These are phyloP conservation scores for Penicillium canariense DNA, from an alignment of 495 filamentous ascomycete genomes.

Conservation along the genomic window DNA sequence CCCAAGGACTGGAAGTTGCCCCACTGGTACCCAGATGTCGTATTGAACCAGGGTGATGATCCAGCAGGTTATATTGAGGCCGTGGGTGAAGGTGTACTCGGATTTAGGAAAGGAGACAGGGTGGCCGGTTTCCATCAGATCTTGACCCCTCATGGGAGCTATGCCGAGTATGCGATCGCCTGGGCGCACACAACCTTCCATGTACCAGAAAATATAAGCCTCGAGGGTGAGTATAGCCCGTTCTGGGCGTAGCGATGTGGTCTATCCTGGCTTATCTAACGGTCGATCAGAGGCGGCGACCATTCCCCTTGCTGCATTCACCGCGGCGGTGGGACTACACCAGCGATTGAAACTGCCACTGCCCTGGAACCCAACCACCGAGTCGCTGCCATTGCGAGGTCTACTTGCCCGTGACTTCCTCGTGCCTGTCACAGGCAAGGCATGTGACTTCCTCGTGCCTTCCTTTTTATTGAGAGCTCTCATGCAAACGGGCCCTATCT, in stretches of 20 bases:
- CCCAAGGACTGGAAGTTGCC: slow-evolving; percentile 77
- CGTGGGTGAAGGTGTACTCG: slow-evolving; percentile 57
- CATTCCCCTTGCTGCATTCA: slow-evolving; percentile 73
- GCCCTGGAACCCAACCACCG: slow-evolving; percentile 55
- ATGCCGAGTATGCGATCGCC: slow-evolving; percentile 68
- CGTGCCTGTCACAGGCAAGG: too few species aligned
- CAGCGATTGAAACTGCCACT: slow-evolving; percentile 56
- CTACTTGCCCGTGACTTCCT: too few species aligned
- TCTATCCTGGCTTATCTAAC: not conserved
- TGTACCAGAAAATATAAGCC: slow-evolving; percentile 41
- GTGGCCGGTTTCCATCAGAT: slow-evolving; percentile 70
- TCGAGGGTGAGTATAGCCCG: not conserved
- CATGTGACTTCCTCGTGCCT: too few species aligned
- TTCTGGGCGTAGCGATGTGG: not conserved
- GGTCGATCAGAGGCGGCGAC: slow-evolving; percentile 57
- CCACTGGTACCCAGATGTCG: slow-evolving; percentile 16
- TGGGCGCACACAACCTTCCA: slow-evolving; percentile 66
- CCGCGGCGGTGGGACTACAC: slow-evolving; percentile 64
- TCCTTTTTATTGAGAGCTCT: too few species aligned
- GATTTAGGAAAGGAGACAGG: slow-evolving; percentile 62
- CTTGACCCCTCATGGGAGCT: slow-evolving; percentile 52
- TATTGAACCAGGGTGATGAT: slow-evolving; percentile 65
- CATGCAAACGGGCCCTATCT: too few species aligned
- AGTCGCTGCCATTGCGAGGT: slow-evolving; percentile 55
- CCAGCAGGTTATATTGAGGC: slow-evolving; percentile 61